Conservation (phyloP, 1,284 basidiomycete genomes). For the Trichosporon inkin region DNA sequence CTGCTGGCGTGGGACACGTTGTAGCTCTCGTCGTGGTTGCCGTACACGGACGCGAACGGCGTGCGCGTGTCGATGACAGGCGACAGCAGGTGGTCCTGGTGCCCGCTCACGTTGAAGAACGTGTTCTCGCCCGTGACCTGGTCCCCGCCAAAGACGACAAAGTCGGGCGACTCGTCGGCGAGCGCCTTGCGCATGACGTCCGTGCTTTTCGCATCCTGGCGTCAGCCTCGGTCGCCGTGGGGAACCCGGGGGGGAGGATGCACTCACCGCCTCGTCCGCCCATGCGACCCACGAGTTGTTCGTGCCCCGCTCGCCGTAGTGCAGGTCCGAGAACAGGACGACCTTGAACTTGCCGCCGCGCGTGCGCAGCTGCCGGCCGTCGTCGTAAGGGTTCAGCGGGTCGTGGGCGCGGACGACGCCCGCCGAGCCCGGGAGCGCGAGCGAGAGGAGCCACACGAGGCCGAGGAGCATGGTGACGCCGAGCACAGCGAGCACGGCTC, state of each 20-base stretch:
- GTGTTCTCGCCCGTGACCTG: slow-evolving; percentile 30
- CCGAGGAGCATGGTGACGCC: no score
- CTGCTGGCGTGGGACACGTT: slow-evolving; percentile 18
- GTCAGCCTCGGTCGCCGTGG: background rate
- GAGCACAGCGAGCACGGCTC: no score
- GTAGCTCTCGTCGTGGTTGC: slow-evolving; percentile 33
- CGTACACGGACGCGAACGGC: slow-evolving; percentile 22
- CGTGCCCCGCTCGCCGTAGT: slow-evolving; percentile 27
- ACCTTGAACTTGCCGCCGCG: slow-evolving; percentile 23
- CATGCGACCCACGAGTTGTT: slow-evolving; percentile 20
- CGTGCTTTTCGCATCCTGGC: slow-evolving; percentile 21
- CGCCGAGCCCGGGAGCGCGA: no score
- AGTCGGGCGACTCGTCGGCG: slow-evolving; percentile 24
- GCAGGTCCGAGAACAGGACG: slow-evolving; percentile 25
- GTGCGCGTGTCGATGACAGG: slow-evolving; percentile 16
- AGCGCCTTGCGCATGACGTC: slow-evolving; percentile 19
- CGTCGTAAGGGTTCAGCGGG: slow-evolving; percentile 11
- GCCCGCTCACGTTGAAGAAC: slow-evolving; percentile 22
- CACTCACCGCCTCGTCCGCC: slow-evolving; percentile 16
- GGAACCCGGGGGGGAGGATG: background rate
- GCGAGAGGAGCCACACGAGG: no score
- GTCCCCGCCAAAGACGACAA: slow-evolving; percentile 28
- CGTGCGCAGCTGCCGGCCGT: slow-evolving; percentile 17
- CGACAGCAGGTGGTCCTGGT: slow-evolving; percentile 22
- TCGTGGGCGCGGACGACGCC: background rate